Base-by-base conservation (phyloP, 345 rosid species). In the Eucalyptus coolabah region DNA sequence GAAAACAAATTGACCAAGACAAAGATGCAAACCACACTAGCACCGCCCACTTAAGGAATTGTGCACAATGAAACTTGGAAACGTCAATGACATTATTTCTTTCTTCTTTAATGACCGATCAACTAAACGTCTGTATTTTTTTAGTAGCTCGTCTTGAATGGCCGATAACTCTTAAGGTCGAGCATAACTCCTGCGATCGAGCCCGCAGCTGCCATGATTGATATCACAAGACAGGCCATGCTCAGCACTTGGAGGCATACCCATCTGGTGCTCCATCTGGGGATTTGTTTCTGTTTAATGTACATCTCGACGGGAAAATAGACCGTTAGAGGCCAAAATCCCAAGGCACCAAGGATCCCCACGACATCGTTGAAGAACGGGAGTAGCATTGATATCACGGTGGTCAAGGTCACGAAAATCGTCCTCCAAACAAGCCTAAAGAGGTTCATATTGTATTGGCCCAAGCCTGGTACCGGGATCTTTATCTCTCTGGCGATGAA, bases 281-380 rank as follows among this genome's bases (percentile, higher is more conserved):
- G 89, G 82, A 93, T 92, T 88, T 88, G 90, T 89, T 91, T 95
- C 83, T 94, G 95, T 24, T 88, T 87, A 56, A 95, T 94, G 60
- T 94, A 95, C 96, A 94, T 94, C 93, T 94, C 95, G 37, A 95
- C 93, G 1, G 96, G 96, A 89, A 95, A 94, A 65, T 92, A 95
- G 44, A 94, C 96, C 0, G 94, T 93, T 26, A 95, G 82, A 60
- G 96, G 96, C 96, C 96, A 95, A 72, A 94, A 95, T 45, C 95
- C 96, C 11, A 95, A 21, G 8, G 96, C 95, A 34, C 96, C 96
- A 2, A 95, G 93, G 44, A 95, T 89, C 14, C 95, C 95, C 14
- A 92, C 95, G 1, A 95, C 90, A 63, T 93, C 94, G 37, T 94
- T 93, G 88, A 95, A 95, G 91, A 95, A 94, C 0, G 96, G 96